Conservation (phyloP, 257 asterid species). For the Schizonepeta tenuifolia region DNA sequence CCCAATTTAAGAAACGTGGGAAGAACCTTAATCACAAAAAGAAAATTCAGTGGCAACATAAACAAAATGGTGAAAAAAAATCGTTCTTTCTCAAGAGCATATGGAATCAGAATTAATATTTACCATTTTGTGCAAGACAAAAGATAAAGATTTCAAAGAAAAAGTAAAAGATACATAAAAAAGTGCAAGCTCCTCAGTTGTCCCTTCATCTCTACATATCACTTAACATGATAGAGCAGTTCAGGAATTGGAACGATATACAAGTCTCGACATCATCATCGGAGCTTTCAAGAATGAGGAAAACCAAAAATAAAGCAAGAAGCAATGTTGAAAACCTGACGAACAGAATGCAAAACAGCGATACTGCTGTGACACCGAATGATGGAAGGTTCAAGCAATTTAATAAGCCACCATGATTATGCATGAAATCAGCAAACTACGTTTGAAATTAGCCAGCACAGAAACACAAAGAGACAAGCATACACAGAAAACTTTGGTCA, state of each 20-base stretch:
- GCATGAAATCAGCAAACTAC: conserved; percentile 12
- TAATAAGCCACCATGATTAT: conserved; percentile 2
- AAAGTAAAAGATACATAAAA: background rate
- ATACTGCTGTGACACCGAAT: background rate
- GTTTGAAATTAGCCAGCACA: conserved; percentile 17
- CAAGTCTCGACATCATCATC: conserved; percentile 50
- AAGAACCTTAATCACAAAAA: background rate
- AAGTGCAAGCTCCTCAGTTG: conserved; percentile 61
- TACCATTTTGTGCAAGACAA: conserved; percentile 2
- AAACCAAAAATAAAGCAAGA: background rate
- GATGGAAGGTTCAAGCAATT: background rate
- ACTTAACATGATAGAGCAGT: conserved; percentile 41
- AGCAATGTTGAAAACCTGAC: background rate
- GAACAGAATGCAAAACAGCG: conserved; percentile 15
- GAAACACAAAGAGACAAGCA: conserved; percentile 6
- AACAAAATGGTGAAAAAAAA: background rate
- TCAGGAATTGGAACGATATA: conserved; percentile 69
- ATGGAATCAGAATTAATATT: background rate
- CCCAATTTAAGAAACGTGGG: conserved; percentile 8
- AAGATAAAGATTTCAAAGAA: background rate
- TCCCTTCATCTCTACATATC: conserved; percentile 67
- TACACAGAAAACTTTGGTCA: background rate
- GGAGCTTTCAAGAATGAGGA: conserved; percentile 38
- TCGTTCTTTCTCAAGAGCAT: background rate
- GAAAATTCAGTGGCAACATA: background rate